phyloP scores from a whole-genome alignment of 352 stramenopile species.

The Phytopythium aichiense region DNA sequence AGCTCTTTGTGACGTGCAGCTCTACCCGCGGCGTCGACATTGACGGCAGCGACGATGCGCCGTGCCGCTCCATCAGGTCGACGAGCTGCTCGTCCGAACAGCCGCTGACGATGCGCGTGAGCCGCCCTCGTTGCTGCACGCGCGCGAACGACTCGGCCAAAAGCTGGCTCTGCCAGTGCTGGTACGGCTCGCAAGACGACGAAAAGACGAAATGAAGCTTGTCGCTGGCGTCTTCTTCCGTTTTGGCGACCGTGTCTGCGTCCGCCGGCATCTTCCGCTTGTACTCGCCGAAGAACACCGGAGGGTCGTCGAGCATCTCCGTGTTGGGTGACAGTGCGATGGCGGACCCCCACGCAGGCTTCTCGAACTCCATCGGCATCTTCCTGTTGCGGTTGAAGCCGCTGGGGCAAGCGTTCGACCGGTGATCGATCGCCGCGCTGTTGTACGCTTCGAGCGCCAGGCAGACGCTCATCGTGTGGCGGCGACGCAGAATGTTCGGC shows the following conservation, averaged over 20 bases:
- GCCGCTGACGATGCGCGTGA: conserved; percentile 70
- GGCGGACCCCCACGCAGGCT: conserved; percentile 38
- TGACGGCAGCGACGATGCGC: conserved; percentile 13
- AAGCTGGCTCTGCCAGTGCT: conserved; percentile 76
- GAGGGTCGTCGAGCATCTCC: conserved; percentile 19
- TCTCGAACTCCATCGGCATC: conserved; percentile 53
- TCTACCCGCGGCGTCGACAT: conserved; percentile 33
- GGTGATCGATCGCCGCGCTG: conserved; percentile 48
- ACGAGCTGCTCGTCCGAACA: conserved; percentile 44
- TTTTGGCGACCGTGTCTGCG: conserved; percentile 5
- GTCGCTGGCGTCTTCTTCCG: conserved; percentile 41
- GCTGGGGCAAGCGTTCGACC: conserved; percentile 38
- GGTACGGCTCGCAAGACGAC: conserved; percentile 50
- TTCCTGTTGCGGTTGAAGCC: conserved; percentile 73
- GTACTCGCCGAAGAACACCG: conserved; percentile 47
- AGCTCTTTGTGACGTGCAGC: conserved; percentile 57
- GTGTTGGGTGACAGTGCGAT: conserved; percentile 32
- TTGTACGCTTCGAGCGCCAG: conserved; percentile 73
- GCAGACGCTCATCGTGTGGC: conserved; percentile 71
- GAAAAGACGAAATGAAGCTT: conserved; percentile 78
- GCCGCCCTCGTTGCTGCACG: conserved; percentile 46
- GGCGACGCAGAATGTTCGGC: conserved; percentile 71
- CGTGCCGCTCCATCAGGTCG: conserved; percentile 28
- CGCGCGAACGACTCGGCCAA: conserved; percentile 59
- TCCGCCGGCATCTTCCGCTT: conserved; percentile 23